Percentiles rank a stretch among this genome's conserved stretches.
Evolutionary conservation across 139 green algal species (phyloP).

Genomic region (Chlorella sp.): DNA sequence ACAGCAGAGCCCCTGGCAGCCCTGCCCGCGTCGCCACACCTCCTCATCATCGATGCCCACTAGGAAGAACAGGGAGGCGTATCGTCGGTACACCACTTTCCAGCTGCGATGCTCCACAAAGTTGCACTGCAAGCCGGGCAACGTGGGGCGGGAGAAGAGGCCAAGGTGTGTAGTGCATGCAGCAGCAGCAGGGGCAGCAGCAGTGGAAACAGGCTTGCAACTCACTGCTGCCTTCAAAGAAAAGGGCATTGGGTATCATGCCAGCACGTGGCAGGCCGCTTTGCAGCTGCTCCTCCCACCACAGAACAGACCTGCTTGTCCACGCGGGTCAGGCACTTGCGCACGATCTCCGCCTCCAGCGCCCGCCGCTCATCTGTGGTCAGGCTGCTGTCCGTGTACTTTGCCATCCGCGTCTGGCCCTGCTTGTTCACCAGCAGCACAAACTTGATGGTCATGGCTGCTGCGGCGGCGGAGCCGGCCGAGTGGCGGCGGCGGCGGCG

Average conservation of each 20-base stretch:
- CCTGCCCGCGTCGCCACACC: slow-evolving; percentile 51
- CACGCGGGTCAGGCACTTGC: slow-evolving; percentile 90
- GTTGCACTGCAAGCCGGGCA: slow-evolving; percentile 80
- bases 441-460: slow-evolving; percentile 85
- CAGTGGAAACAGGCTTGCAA: no score
- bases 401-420: slow-evolving; percentile 96
- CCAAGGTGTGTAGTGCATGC: background rate
- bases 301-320: slow-evolving; percentile 84
- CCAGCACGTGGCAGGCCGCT: no score
- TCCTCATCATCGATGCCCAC: slow-evolving; percentile 95
- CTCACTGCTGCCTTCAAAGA: no score
- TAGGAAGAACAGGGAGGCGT: slow-evolving; percentile 98
- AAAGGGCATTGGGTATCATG: no score
- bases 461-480: no score
- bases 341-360: slow-evolving; percentile 82
- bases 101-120: slow-evolving; percentile 95
- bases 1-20: background rate
- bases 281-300: no score
- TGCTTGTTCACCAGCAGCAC: slow-evolving; percentile 99
- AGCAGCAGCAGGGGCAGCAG: background rate
- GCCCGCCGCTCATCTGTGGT: slow-evolving; percentile 35
- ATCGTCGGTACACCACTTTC: slow-evolving; percentile 96
- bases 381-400: slow-evolving; percentile 83
- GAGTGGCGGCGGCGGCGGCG: background rate
- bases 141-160: background rate